A percentile compares a stretch with the other conserved stretches of the same genome.
Conservation (phyloP, 2,329 filamentous ascomycete species). For the Whalleya microplaca region DNA sequence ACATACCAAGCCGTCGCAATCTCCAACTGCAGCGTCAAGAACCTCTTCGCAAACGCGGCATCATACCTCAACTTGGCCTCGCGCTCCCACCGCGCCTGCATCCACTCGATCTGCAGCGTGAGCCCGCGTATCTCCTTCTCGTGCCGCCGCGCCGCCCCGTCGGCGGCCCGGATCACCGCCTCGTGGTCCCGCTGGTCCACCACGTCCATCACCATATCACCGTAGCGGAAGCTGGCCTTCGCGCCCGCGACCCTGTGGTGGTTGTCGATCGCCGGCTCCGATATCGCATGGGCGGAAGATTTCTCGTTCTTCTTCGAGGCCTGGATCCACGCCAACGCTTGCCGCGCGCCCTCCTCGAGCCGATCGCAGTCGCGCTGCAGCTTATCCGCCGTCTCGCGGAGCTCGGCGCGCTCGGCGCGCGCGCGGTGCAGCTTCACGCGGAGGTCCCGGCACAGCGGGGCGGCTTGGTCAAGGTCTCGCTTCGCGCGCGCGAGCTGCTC, state of each 20-base stretch:
- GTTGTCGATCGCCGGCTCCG: slow-evolving; percentile 4
- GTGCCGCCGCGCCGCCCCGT: slow-evolving; percentile 70
- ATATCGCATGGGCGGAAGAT: slow-evolving; percentile 25
- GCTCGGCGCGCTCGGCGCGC: slow-evolving; percentile 65
- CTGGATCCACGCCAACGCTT: slow-evolving; percentile 42
- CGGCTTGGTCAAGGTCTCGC: slow-evolving; percentile 27
- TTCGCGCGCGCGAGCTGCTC: slow-evolving; percentile 30
- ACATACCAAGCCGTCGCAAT: slow-evolving; percentile 90
- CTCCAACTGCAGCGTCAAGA: slow-evolving; percentile 77
- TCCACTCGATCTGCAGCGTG: slow-evolving; percentile 87
- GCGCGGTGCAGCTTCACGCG: slow-evolving; percentile 70
- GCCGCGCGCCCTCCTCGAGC: slow-evolving; percentile 46
- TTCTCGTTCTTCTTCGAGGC: slow-evolving; percentile 35
- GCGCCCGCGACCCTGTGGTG: slow-evolving; percentile 23
- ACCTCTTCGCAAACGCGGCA: slow-evolving; percentile 84
- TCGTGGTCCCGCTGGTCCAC: slow-evolving; percentile 40
- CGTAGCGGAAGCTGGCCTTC: slow-evolving; percentile 40
- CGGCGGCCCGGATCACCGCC: slow-evolving; percentile 60
- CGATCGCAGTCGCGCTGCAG: slow-evolving; percentile 55
- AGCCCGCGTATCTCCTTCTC: slow-evolving; percentile 79
- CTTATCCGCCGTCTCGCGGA: slow-evolving; percentile 58
- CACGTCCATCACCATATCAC: slow-evolving; percentile 57
- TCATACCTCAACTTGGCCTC: slow-evolving; percentile 81
- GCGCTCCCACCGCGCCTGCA: slow-evolving; percentile 78
- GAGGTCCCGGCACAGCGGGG: slow-evolving; percentile 48